Evolutionary conservation across 1,284 basidiomycete genomes (phyloP).

Genomic region (Taiwanofungus camphoratus): DNA sequence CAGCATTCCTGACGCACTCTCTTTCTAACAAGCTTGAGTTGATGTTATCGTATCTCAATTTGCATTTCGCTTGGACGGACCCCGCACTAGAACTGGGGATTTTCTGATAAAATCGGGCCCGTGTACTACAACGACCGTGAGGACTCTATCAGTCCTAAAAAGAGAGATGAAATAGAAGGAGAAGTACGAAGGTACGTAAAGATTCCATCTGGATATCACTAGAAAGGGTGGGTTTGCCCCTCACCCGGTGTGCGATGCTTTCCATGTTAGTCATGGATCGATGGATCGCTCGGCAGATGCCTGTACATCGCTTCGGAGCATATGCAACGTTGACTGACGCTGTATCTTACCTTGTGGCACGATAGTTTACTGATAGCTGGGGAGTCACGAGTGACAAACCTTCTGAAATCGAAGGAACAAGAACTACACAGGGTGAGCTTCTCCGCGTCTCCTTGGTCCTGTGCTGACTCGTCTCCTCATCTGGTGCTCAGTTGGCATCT

Average conservation of each 20-base stretch:
- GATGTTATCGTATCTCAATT: slow-evolving; percentile 4
- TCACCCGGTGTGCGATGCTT: not conserved
- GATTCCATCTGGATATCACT: slow-evolving; percentile 9
- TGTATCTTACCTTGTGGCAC: slow-evolving; percentile 9
- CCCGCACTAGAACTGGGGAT: slow-evolving; percentile 59
- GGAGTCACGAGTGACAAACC: slow-evolving; percentile 60
- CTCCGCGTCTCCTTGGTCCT: slow-evolving; percentile 3
- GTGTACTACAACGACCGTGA: slow-evolving; percentile 74
- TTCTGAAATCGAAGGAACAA: slow-evolving; percentile 68
- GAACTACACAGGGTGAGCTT: slow-evolving; percentile 75
- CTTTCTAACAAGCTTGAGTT: slow-evolving; percentile 3
- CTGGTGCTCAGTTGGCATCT: slow-evolving; percentile 61
- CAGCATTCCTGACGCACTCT: slow-evolving; percentile 20
- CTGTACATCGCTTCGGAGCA: slow-evolving; percentile 5
- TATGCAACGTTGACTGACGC: slow-evolving; percentile 14
- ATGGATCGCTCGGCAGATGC: slow-evolving; percentile 3
- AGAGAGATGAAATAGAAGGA: slow-evolving; percentile 78
- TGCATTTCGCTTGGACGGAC: slow-evolving; percentile 7
- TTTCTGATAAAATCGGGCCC: slow-evolving; percentile 79
- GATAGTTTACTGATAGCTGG: slow-evolving; percentile 70
- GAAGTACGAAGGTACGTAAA: slow-evolving; percentile 71
- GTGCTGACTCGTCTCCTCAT: slow-evolving; percentile 9
- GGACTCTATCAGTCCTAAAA: slow-evolving; percentile 63
- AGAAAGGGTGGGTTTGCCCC: not conserved
- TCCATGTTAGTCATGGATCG: not conserved